phyloP scores from a whole-genome alignment of 2,329 filamentous ascomycete species.

The Cladophialophora immunda region DNA sequence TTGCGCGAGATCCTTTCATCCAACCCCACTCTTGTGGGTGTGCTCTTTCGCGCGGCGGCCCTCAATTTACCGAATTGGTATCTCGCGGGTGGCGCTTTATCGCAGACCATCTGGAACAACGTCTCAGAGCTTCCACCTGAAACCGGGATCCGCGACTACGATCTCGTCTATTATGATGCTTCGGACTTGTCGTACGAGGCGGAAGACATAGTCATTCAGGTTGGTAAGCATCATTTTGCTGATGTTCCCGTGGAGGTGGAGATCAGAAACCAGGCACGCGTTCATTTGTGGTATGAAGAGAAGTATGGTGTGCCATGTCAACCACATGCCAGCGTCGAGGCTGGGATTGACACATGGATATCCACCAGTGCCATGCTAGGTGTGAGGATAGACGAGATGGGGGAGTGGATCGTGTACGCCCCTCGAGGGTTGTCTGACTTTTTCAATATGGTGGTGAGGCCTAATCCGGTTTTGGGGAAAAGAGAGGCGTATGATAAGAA shows the following conservation, averaged over 20 bases:
- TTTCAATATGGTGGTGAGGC: slow-evolving; percentile 6
- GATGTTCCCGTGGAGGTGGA: neutral
- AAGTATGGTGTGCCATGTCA: neutral
- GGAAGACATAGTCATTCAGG: neutral
- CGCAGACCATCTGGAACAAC: slow-evolving; percentile 5
- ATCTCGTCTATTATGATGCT: slow-evolving; percentile 3
- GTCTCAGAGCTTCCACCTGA: neutral
- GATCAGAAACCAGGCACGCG: neutral
- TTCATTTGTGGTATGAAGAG: slow-evolving; percentile 1
- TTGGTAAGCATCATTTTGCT: neutral
- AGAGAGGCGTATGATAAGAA: slow-evolving; percentile 3
- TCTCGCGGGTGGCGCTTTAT: neutral
- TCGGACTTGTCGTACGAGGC: slow-evolving; percentile 3
- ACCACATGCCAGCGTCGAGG: neutral
- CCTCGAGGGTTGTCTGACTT: neutral
- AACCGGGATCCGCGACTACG: neutral
- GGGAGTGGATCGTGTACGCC: neutral
- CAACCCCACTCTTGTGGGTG: neutral
- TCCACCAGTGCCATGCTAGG: slow-evolving; percentile 1
- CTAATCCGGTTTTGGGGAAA: neutral
- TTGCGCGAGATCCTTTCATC: neutral
- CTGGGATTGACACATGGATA: neutral
- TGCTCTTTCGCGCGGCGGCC: neutral
- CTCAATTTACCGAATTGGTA: slow-evolving; percentile 1
- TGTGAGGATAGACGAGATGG: neutral